These are phyloP conservation scores for Macaranga tanarius DNA, from an alignment of 441 rosid species.

Conservation along the genomic window DNA sequence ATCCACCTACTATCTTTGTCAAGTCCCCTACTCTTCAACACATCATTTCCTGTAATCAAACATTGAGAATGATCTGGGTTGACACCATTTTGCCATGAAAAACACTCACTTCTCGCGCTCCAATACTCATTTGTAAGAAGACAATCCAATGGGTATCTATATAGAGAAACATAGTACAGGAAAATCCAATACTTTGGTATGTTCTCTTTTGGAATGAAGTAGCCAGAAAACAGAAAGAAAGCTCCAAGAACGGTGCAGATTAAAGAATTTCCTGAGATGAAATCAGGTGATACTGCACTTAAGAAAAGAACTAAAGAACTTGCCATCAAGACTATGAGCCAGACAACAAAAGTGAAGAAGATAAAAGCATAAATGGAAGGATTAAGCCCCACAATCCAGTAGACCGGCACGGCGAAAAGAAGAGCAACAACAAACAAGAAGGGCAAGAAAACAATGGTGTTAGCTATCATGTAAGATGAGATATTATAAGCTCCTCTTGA, in stretches of 20 bases:
- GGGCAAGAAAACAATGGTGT: slow-evolving; percentile 68
- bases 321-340: slow-evolving; percentile 71
- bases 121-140: slow-evolving; percentile 78
- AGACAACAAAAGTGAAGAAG: slow-evolving; percentile 59
- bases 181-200: slow-evolving; percentile 81
- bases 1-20: slow-evolving; percentile 66
- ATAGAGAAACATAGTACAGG: slow-evolving; percentile 80
- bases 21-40: slow-evolving; percentile 69
- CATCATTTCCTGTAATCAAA: slow-evolving; percentile 66
- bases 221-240: slow-evolving; percentile 81
- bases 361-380: slow-evolving; percentile 61
- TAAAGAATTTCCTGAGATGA: slow-evolving; percentile 74
- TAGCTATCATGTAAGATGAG: slow-evolving; percentile 81
- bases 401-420: slow-evolving; percentile 62
- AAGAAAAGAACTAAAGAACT: slow-evolving; percentile 77
- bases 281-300: slow-evolving; percentile 70
- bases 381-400: slow-evolving; percentile 69
- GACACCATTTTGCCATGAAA: slow-evolving; percentile 38
- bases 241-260: slow-evolving; percentile 77
- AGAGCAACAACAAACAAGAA: slow-evolving; percentile 58
- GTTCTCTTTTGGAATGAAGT: slow-evolving; percentile 72
- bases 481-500: slow-evolving; percentile 80
- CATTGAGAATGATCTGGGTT: slow-evolving; percentile 30
- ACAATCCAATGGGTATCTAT: slow-evolving; percentile 78
- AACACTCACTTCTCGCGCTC: slow-evolving; percentile 59